Base-by-base conservation (phyloP, 2,329 filamentous ascomycete genomes). In the Gremmenia infestans region DNA sequence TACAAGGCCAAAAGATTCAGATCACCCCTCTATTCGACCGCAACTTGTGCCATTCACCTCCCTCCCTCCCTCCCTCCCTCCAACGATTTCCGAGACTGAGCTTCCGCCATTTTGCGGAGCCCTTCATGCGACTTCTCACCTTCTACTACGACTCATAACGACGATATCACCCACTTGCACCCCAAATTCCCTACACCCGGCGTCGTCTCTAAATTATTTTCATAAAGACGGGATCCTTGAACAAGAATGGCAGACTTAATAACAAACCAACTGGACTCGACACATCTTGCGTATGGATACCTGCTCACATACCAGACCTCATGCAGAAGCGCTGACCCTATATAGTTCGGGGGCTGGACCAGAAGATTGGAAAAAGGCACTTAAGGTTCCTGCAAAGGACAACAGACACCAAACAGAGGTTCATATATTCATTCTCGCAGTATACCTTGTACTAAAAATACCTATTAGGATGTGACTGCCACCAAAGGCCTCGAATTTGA, bases 401-500 rank as follows among this genome's bases (percentile, higher is more conserved):
- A 84, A 78, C 67, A 82, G 89, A 74, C 84, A 87, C 65, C 89
- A 94, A 74, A 94, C 89, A 62, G 89, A 93, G 79, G 87, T 89
- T 72, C 28, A 3, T 32, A 14, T 6, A 43, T 17, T 8, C 37
- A 17, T 8, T 14, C 22, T 22, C 17, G 46, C 14, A 32, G 28
- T 42, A 15, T 36, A 14, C 49, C 35, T 8, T 40, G 7, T 23
- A 43, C 60, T 61, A 59, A 63, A 28, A 60, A 67, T 55, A 55
- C 23, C 37, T 36, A 60, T 50, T 66, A 96, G 89, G 94, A 99
- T 88, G 95, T 99, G 60, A 97, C 93, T 56, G 92, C 91, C 68
- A 99, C 93, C 35, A 97, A 97, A 77, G 94, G 94, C 59, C 81
- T 99, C 60, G 94, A 99, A 67, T 99, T 97, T 70, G 95, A 99